Evolutionary conservation across 1,284 basidiomycete genomes (phyloP).

Genomic region (Tetrapyrgos nigripes): DNA sequence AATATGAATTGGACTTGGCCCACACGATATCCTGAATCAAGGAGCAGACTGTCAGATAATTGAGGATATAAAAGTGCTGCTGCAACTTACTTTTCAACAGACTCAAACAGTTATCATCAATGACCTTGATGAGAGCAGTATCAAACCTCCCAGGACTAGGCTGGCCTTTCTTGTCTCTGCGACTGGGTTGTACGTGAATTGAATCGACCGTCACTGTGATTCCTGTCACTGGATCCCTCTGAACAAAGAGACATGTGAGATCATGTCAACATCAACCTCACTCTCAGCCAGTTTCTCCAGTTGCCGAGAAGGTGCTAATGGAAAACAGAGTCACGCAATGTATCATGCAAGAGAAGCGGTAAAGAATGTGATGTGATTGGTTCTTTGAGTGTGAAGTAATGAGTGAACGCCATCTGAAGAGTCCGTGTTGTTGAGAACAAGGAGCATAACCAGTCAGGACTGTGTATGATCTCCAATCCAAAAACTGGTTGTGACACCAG

Average conservation of each 20-base stretch:
- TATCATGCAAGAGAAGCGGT: constrained; percentile 32
- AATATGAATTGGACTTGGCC: constrained; percentile 29
- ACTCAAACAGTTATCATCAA: too few relatives aligned
- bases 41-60: too few relatives aligned
- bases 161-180: constrained; percentile 12
- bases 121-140: constrained; percentile 20
- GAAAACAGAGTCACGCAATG: constrained; percentile 21
- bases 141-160: constrained; percentile 27
- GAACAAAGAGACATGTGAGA: background rate
- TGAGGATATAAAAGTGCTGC: too few relatives aligned
- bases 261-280: too few relatives aligned
- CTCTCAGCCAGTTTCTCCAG: constrained; percentile 3
- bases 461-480: background rate
- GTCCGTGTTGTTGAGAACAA: too few relatives aligned
- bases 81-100: too few relatives aligned
- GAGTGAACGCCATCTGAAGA: too few relatives aligned
- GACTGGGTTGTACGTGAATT: constrained; percentile 23
- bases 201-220: constrained; percentile 15
- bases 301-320: constrained; percentile 2
- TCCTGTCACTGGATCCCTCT: constrained; percentile 11
- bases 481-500: background rate
- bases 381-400: too few relatives aligned
- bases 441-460: too few relatives aligned
- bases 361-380: constrained; percentile 21
- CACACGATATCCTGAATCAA: constrained; percentile 19